Conservation (phyloP, 2,329 filamentous ascomycete species). For the Fusarium nygamai region DNA sequence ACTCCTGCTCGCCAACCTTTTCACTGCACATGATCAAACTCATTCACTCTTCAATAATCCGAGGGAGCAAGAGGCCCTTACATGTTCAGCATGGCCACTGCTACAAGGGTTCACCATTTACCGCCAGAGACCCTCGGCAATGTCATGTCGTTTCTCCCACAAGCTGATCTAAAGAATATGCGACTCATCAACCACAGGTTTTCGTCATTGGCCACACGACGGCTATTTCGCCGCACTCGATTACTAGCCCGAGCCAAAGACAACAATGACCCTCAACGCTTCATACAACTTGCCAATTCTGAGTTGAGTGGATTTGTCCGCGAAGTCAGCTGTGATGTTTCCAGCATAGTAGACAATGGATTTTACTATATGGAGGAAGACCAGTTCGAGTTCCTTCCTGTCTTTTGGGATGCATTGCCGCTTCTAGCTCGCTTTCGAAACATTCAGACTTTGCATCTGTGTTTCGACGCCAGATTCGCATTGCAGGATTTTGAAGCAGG, state of each 20-base stretch:
- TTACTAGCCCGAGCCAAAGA: background rate
- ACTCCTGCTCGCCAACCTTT: background rate
- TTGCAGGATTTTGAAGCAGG: accelerated
- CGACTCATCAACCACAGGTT: background rate
- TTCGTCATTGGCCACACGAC: background rate
- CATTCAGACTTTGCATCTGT: background rate
- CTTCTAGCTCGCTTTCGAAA: background rate
- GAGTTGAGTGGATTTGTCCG: background rate
- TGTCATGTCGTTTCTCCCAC: background rate
- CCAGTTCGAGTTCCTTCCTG: background rate
- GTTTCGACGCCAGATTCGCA: background rate
- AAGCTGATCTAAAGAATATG: background rate
- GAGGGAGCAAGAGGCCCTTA: background rate
- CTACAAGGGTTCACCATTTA: background rate
- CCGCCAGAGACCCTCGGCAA: background rate
- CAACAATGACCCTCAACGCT: background rate
- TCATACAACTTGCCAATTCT: background rate
- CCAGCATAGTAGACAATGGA: background rate
- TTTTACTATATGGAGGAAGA: background rate
- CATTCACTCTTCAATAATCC: too few species aligned
- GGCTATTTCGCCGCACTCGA: background rate
- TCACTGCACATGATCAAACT: background rate
- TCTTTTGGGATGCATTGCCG: background rate
- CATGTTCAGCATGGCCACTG: background rate
- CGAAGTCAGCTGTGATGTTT: background rate